These are phyloP conservation scores for Salinomyces thailandicus DNA, from an alignment of 2,329 filamentous ascomycete genomes.

Conservation along the genomic window DNA sequence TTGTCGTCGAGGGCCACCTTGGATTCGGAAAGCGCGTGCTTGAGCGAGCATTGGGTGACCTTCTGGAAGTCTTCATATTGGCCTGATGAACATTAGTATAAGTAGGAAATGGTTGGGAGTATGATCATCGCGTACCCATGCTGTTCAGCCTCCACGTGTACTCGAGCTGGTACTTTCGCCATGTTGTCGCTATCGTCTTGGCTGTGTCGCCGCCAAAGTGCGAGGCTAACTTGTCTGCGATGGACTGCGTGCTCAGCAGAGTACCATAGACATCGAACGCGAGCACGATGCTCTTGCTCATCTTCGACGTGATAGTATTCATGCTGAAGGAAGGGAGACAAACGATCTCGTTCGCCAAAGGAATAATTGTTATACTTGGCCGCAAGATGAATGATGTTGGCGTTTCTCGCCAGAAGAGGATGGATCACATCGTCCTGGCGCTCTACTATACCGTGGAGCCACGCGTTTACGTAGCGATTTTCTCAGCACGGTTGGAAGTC, in stretches of 20 bases:
- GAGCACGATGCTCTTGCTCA: constrained; percentile 37
- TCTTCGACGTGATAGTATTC: neutral
- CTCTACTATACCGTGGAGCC: no score
- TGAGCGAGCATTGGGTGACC: constrained; percentile 53
- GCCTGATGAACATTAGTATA: constrained; percentile 35
- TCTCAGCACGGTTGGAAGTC: no score
- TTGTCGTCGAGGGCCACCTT: constrained; percentile 34
- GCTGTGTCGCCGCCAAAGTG: constrained; percentile 51
- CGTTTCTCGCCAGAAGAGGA: no score
- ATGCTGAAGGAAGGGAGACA: neutral
- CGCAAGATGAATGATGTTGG: no score
- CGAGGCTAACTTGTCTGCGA: constrained; percentile 47
- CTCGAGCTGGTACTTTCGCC: constrained; percentile 62
- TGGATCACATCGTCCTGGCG: no score
- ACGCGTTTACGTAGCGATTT: no score
- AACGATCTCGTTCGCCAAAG: no score
- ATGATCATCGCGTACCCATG: constrained; percentile 64
- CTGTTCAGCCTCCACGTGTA: constrained; percentile 67
- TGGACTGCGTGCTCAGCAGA: constrained; percentile 60
- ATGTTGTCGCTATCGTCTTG: constrained; percentile 46
- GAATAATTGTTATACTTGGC: no score
- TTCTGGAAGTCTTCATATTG: constrained; percentile 51
- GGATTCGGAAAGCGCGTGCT: constrained; percentile 53
- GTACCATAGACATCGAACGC: constrained; percentile 71
- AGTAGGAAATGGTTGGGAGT: no score